Percentiles rank a stretch among this genome's conserved stretches.
Evolutionary conservation across 2,329 filamentous ascomycete species (phyloP).

Genomic region (Macrophomina tecta): DNA sequence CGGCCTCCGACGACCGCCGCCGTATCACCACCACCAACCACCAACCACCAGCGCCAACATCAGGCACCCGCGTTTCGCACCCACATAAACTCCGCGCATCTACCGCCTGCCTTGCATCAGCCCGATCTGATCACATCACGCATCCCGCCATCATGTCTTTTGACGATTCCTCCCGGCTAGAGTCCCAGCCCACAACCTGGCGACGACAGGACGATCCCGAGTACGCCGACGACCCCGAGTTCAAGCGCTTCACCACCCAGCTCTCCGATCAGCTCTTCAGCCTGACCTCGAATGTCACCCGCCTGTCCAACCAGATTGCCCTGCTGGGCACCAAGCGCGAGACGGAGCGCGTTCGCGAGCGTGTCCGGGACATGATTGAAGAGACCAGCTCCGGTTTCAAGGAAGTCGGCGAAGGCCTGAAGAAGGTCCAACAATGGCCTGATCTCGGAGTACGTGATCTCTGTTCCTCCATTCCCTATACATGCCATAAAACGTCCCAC

Average conservation of each 20-base stretch:
- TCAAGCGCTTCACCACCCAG: slow-evolving; percentile 79
- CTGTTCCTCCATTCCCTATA: slow-evolving; percentile 39
- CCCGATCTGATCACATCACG: neutral
- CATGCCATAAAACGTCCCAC: neutral
- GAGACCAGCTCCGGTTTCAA: slow-evolving; percentile 88
- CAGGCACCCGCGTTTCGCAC: slow-evolving; percentile 16
- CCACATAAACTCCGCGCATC: neutral
- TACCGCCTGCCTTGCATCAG: neutral
- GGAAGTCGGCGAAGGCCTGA: slow-evolving; percentile 89
- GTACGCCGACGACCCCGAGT: slow-evolving; percentile 92
- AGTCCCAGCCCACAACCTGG: slow-evolving; percentile 75
- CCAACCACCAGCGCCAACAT: neutral
- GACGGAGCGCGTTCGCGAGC: slow-evolving; percentile 86
- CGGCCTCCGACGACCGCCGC: slow-evolving; percentile 13
- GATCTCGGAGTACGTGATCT: slow-evolving; percentile 71
- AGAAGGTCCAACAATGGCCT: slow-evolving; percentile 80
- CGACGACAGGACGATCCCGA: slow-evolving; percentile 72
- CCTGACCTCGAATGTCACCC: slow-evolving; percentile 85
- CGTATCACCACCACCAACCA: slow-evolving; percentile 21
- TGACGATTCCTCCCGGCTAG: slow-evolving; percentile 82
- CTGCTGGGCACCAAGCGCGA: slow-evolving; percentile 90
- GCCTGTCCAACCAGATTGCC: slow-evolving; percentile 81
- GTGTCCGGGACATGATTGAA: slow-evolving; percentile 85
- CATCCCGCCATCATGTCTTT: slow-evolving; percentile 74
- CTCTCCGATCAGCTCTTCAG: slow-evolving; percentile 89